Conservation (phyloP, 768 basidiomycete species). For the Hericium rajendrae region DNA sequence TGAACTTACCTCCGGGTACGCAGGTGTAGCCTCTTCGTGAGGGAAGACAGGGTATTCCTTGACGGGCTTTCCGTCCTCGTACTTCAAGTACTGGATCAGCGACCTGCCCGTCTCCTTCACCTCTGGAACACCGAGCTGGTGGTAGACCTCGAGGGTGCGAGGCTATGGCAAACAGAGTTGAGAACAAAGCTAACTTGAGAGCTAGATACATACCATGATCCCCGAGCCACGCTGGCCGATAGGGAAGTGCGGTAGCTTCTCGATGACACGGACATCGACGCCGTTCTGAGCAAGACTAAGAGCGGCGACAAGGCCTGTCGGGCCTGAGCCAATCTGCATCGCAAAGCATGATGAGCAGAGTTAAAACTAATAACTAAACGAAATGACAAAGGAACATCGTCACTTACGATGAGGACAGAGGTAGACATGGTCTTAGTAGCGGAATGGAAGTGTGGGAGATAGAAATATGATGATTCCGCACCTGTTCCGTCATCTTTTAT, state of each 20-base stretch:
- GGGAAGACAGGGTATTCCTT: neutral
- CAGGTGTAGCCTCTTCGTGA: neutral
- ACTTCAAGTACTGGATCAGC: neutral
- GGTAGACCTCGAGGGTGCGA: constrained; percentile 1
- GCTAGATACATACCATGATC: neutral
- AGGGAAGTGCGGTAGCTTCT: neutral
- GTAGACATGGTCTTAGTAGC: too few relatives aligned
- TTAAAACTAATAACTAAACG: too few relatives aligned
- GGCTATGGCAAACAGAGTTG: neutral
- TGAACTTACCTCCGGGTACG: neutral
- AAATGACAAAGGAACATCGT: too few relatives aligned
- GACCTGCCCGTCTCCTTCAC: neutral
- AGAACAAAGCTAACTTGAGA: neutral
- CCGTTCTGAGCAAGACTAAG: constrained; percentile 2
- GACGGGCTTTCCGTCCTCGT: neutral
- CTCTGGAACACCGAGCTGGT: neutral
- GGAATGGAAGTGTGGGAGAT: too few relatives aligned
- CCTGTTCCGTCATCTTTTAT: too few relatives aligned
- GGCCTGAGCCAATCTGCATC: neutral
- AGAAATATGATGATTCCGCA: too few relatives aligned
- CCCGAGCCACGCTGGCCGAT: constrained; percentile 5
- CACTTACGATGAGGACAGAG: too few relatives aligned
- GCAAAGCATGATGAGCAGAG: too few relatives aligned
- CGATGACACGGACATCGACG: constrained; percentile 3
- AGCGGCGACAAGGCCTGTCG: constrained; percentile 2